Conservation (phyloP, 331 rosid genomes). For the Cydonia oblonga region DNA sequence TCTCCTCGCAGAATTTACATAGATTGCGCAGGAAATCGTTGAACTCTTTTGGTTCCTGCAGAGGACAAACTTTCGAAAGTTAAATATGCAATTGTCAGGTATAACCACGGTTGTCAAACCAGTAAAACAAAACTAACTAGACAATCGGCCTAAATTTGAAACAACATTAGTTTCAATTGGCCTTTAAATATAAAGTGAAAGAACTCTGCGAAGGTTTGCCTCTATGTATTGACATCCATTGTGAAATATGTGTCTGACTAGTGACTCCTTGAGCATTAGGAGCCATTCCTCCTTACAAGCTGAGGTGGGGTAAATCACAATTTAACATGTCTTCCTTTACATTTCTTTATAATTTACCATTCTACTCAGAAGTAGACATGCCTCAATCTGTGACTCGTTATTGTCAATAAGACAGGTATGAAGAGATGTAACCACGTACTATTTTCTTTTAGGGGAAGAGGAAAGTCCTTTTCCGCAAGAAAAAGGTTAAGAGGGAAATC, state of each 20-base stretch:
- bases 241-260: neutral
- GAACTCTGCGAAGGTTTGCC: neutral
- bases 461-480: neutral
- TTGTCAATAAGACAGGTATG: neutral
- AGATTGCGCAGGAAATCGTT: conserved; percentile 54
- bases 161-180: neutral
- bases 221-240: neutral
- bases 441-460: neutral
- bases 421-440: no score
- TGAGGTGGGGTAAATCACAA: neutral
- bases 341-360: neutral
- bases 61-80: neutral
- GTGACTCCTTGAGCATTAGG: neutral
- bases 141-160: neutral
- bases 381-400: neutral
- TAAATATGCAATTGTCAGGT: neutral
- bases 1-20: conserved; percentile 51
- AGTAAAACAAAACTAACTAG: neutral
- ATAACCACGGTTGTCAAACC: neutral
- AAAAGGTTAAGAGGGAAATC: no score
- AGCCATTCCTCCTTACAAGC: neutral
- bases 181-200: neutral
- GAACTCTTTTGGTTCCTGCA: conserved; percentile 86
- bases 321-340: neutral
- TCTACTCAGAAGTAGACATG: neutral